Evolutionary conservation across 768 basidiomycete species (phyloP).

Genomic region (Kwoniella shandongensis): DNA sequence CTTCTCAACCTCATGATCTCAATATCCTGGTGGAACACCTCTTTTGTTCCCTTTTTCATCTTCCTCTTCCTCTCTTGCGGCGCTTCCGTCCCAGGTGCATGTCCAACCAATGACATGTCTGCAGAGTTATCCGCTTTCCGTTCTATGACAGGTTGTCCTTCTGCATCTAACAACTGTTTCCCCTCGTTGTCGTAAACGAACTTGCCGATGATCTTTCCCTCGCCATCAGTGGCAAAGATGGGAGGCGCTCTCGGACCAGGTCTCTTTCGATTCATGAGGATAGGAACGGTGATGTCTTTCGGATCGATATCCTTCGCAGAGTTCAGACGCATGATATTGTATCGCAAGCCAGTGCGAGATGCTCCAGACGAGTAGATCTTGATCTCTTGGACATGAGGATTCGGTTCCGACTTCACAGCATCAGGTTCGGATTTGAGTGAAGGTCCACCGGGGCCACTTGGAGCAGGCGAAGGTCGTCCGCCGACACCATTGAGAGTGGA

Average conservation of each 20-base stretch:
- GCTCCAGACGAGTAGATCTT: constrained; percentile 39
- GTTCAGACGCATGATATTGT: constrained; percentile 42
- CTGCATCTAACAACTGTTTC: constrained; percentile 34
- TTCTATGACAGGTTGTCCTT: constrained; percentile 38
- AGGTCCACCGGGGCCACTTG: neutral
- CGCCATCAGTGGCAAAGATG: constrained; percentile 28
- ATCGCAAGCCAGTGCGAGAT: constrained; percentile 19
- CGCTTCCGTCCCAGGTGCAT: constrained; percentile 15
- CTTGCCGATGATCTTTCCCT: constrained; percentile 35
- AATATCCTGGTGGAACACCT: constrained; percentile 44
- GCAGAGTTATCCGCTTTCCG: constrained; percentile 22
- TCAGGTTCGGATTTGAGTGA: constrained; percentile 18
- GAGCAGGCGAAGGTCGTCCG: neutral
- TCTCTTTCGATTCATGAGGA: constrained; percentile 41
- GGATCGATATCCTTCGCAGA: constrained; percentile 32
- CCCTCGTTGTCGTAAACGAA: constrained; percentile 43
- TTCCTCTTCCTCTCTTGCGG: constrained; percentile 13
- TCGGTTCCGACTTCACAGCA: neutral
- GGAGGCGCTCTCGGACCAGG: constrained; percentile 36
- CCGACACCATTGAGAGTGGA: constrained; percentile 3
- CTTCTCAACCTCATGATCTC: constrained; percentile 39
- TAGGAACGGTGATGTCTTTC: constrained; percentile 18
- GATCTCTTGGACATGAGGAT: constrained; percentile 30
- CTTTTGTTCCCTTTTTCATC: constrained; percentile 31
- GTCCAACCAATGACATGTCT: constrained; percentile 39